Conservation (phyloP, 208 protist genomes). For the Herpetomonas tarakana region DNA sequence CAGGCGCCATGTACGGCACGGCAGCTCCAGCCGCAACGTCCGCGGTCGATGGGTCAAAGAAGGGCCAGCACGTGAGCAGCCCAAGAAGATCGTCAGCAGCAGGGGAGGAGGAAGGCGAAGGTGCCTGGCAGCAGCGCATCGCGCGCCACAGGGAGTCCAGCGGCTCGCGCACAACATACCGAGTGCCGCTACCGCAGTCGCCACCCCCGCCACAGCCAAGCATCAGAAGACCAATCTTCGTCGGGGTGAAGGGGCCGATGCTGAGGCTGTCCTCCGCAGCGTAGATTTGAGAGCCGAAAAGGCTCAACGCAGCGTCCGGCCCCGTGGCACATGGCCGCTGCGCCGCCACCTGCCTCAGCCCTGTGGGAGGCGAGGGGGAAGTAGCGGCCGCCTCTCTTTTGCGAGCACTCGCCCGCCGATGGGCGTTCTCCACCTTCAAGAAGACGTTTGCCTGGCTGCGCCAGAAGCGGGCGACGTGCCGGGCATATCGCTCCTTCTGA, state of each 20-base stretch:
- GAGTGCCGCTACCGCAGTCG: constrained; percentile 2
- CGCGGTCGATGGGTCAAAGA: constrained; percentile 51
- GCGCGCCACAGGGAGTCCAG: constrained; percentile 43
- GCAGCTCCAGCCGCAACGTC: constrained; percentile 20
- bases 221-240: constrained; percentile 35
- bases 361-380: too few relatives aligned
- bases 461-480: constrained; percentile 4
- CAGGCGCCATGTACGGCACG: constrained; percentile 69
- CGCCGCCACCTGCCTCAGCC: too few relatives aligned
- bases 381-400: too few relatives aligned
- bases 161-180: constrained; percentile 48
- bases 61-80: not conserved
- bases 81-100: too few relatives aligned
- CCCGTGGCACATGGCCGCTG: not conserved
- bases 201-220: not conserved
- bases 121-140: constrained; percentile 27
- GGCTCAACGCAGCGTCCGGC: not conserved
- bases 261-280: constrained; percentile 49
- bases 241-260: constrained; percentile 65
- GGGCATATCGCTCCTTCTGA: constrained; percentile 14
- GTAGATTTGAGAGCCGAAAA: not conserved
- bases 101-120: not conserved
- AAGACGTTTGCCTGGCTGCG: not conserved
- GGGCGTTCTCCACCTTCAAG: not conserved
- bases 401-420: not conserved